These are phyloP conservation scores for Pichia sp. DNA, from an alignment of 1,139 yeast genomes.

Conservation along the genomic window DNA sequence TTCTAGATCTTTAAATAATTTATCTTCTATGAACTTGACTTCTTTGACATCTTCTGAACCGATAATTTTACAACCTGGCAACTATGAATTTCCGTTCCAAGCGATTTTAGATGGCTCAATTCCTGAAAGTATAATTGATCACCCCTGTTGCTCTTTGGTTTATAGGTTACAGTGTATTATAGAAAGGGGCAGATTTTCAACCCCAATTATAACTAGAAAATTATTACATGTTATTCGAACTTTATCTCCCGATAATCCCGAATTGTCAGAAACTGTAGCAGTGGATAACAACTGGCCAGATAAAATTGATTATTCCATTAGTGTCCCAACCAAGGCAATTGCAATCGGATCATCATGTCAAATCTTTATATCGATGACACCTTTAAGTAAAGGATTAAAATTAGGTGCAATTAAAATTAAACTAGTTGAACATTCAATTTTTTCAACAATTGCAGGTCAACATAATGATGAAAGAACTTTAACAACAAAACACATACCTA, in stretches of 20 bases:
- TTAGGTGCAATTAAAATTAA: conserved; percentile 66
- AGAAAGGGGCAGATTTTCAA: conserved; percentile 75
- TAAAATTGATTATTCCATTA: conserved; percentile 83
- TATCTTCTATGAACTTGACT: conserved; percentile 15
- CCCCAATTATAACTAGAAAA: conserved; percentile 58
- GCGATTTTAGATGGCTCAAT: conserved; percentile 78
- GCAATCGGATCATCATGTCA: conserved; percentile 82
- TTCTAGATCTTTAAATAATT: conserved; percentile 11
- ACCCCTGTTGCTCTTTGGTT: conserved; percentile 75
- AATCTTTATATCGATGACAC: conserved; percentile 65
- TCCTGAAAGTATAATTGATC: conserved; percentile 86
- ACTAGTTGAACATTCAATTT: conserved; percentile 61
- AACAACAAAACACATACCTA: conserved; percentile 34
- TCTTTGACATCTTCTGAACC: conserved; percentile 22
- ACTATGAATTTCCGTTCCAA: conserved; percentile 86
- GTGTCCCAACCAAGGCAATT: conserved; percentile 81
- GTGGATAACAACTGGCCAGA: conserved; percentile 96
- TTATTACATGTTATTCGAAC: conserved; percentile 85
- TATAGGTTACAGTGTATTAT: conserved; percentile 74
- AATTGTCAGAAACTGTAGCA: conserved; percentile 84
- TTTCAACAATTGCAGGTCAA: conserved; percentile 51
- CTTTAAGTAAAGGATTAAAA: conserved; percentile 71
- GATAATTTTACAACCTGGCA: conserved; percentile 56
- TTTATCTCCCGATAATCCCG: conserved; percentile 79
- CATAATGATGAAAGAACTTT: conserved; percentile 57